Evolutionary conservation across 2,329 filamentous ascomycete genomes (phyloP).

Genomic region (Orbilia brochopaga): DNA sequence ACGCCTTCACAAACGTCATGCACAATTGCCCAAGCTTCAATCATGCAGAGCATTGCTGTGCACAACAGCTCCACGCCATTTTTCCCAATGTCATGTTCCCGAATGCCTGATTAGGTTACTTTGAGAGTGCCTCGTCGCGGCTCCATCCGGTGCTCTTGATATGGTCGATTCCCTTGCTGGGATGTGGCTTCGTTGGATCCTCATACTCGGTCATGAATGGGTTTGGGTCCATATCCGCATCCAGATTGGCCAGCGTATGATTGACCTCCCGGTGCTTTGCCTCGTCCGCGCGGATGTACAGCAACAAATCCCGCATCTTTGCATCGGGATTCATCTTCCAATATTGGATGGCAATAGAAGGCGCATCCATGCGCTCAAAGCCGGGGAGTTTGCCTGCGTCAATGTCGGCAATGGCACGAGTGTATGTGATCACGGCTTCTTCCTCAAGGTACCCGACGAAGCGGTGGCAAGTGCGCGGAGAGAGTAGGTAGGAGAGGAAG

Average conservation of each 20-base stretch:
- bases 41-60: too few species aligned
- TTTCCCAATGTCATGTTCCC: too few species aligned
- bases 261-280: slow-evolving; percentile 93
- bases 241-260: slow-evolving; percentile 87
- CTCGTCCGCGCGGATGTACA: slow-evolving; percentile 90
- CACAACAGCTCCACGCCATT: too few species aligned
- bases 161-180: slow-evolving; percentile 70
- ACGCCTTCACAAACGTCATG: too few species aligned
- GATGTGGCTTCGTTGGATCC: slow-evolving; percentile 70
- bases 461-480: slow-evolving; percentile 85
- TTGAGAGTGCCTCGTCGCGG: slow-evolving; percentile 67
- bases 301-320: slow-evolving; percentile 82
- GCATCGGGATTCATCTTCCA: slow-evolving; percentile 88
- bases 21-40: too few species aligned
- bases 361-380: slow-evolving; percentile 79
- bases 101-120: too few species aligned
- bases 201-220: slow-evolving; percentile 87
- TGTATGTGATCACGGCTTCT: slow-evolving; percentile 95
- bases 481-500: slow-evolving; percentile 86
- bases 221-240: slow-evolving; percentile 86
- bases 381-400: slow-evolving; percentile 81
- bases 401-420: slow-evolving; percentile 82
- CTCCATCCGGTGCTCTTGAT: slow-evolving; percentile 79
- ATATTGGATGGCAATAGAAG: slow-evolving; percentile 87
- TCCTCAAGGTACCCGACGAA: slow-evolving; percentile 98